phyloP scores from a whole-genome alignment of 192 early-diverging fungal species.

The Martensiomyces pterosporus region DNA sequence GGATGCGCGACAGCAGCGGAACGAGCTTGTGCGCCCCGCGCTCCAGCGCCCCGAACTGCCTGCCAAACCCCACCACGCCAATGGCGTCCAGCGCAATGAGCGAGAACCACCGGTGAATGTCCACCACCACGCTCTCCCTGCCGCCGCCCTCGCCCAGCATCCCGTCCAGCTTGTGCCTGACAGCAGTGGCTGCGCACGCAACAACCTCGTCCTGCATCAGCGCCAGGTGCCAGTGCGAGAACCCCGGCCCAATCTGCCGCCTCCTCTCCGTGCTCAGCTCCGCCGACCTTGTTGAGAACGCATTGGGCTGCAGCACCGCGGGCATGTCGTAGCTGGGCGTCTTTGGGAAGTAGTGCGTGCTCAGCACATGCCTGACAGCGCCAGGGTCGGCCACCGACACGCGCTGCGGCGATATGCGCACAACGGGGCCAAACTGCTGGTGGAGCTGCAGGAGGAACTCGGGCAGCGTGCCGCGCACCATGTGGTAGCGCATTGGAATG shows the following conservation, averaged over 20 bases:
- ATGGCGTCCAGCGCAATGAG: slow-evolving; percentile 35
- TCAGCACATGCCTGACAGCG: slow-evolving; percentile 24
- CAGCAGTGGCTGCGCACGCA: slow-evolving; percentile 8
- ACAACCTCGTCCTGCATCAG: slow-evolving; percentile 25
- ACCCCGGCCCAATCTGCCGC: slow-evolving; percentile 34
- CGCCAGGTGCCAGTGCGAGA: slow-evolving; percentile 28
- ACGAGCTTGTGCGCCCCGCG: slow-evolving; percentile 25
- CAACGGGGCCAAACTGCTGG: slow-evolving; percentile 22
- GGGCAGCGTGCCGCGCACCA: slow-evolving; percentile 40
- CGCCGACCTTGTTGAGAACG: slow-evolving; percentile 32
- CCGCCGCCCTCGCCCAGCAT: not conserved
- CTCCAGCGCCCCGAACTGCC: slow-evolving; percentile 16
- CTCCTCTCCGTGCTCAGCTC: slow-evolving; percentile 30
- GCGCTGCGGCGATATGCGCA: slow-evolving; percentile 40
- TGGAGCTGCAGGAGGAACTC: slow-evolving; percentile 17
- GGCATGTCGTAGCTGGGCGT: slow-evolving; percentile 35
- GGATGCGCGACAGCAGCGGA: slow-evolving; percentile 2
- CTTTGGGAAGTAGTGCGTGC: slow-evolving; percentile 28
- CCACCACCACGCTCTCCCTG: not conserved
- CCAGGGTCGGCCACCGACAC: slow-evolving; percentile 27
- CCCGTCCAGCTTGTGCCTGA: slow-evolving; percentile 13
- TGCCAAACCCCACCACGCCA: slow-evolving; percentile 36
- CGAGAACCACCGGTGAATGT: slow-evolving; percentile 31
- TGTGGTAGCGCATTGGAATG: slow-evolving; percentile 44
- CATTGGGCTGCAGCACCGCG: slow-evolving; percentile 16